These are phyloP conservation scores for Pythium biforme DNA, from an alignment of 352 stramenopile genomes.

Conservation along the genomic window DNA sequence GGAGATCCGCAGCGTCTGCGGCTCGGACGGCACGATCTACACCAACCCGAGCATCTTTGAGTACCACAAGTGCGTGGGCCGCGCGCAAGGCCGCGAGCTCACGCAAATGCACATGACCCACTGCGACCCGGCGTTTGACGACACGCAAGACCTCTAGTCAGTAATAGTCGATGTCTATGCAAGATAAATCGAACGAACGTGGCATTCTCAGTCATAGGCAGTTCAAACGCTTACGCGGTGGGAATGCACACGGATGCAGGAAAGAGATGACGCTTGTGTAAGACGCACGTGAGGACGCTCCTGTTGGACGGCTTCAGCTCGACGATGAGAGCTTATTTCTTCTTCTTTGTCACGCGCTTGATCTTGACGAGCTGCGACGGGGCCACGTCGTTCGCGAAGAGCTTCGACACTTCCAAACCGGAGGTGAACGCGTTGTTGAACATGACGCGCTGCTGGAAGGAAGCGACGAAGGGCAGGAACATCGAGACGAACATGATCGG, in stretches of 20 bases:
- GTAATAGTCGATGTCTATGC: neutral
- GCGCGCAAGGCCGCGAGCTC: constrained; percentile 32
- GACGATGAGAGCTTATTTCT: constrained; percentile 56
- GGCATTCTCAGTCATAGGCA: constrained; percentile 1
- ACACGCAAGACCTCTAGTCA: constrained; percentile 20
- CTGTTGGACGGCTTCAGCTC: too few relatives aligned
- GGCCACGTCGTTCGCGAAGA: constrained; percentile 84
- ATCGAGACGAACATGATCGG: constrained; percentile 88
- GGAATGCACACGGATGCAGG: neutral
- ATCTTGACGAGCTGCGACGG: constrained; percentile 83
- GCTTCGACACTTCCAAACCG: constrained; percentile 84
- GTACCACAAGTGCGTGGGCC: constrained; percentile 52
- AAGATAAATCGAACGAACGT: neutral
- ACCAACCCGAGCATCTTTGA: constrained; percentile 53
- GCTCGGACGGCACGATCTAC: constrained; percentile 55
- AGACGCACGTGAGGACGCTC: neutral
- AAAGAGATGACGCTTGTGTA: neutral
- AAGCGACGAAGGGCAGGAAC: constrained; percentile 87
- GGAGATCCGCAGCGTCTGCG: constrained; percentile 49
- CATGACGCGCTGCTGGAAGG: constrained; percentile 89
- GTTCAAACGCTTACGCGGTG: neutral
- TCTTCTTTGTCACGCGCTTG: constrained; percentile 87
- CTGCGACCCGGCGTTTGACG: constrained; percentile 19
- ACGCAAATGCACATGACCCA: constrained; percentile 37
- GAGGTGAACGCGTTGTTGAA: constrained; percentile 91